These are phyloP conservation scores for Phanerochaete sordida DNA, from an alignment of 768 basidiomycete species.

Conservation along the genomic window DNA sequence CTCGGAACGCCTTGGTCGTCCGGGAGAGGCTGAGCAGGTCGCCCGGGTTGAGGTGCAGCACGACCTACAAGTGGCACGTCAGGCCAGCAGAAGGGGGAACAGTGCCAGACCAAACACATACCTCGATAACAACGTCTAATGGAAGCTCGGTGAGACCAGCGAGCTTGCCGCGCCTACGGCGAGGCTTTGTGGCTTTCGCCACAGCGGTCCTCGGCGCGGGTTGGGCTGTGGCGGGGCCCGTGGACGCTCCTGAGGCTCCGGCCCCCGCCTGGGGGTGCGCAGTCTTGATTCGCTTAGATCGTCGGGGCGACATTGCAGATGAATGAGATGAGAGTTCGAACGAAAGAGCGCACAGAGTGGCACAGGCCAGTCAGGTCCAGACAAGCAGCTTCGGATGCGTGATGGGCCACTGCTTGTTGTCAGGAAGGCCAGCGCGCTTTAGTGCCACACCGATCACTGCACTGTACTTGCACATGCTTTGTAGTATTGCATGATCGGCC, in stretches of 20 bases:
- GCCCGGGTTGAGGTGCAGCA: conserved; percentile 21
- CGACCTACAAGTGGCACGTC: not conserved
- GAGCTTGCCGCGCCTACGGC: not conserved
- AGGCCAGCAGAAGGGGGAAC: too few relatives aligned
- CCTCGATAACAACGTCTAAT: not conserved
- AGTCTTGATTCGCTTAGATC: not conserved
- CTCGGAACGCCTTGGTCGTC: conserved; percentile 26
- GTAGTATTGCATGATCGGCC: too few relatives aligned
- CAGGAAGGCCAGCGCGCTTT: too few relatives aligned
- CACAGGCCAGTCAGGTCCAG: too few relatives aligned
- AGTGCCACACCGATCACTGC: too few relatives aligned
- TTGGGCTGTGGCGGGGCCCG: not conserved
- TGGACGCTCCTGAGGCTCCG: not conserved
- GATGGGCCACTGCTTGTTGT: too few relatives aligned
- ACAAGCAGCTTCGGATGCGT: too few relatives aligned
- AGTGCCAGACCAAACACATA: too few relatives aligned
- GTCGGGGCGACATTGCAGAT: not conserved
- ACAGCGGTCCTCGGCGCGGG: not conserved
- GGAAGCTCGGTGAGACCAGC: not conserved
- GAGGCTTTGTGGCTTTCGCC: not conserved
- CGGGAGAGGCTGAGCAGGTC: conserved; percentile 31
- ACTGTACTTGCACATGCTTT: too few relatives aligned
- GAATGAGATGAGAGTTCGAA: not conserved
- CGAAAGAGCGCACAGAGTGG: too few relatives aligned
- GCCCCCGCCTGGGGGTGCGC: not conserved